A percentile compares a stretch with the other conserved stretches of the same genome.
These are phyloP conservation scores for Lipomyces yarrowii DNA, from an alignment of 1,139 yeast species.

Conservation along the genomic window DNA sequence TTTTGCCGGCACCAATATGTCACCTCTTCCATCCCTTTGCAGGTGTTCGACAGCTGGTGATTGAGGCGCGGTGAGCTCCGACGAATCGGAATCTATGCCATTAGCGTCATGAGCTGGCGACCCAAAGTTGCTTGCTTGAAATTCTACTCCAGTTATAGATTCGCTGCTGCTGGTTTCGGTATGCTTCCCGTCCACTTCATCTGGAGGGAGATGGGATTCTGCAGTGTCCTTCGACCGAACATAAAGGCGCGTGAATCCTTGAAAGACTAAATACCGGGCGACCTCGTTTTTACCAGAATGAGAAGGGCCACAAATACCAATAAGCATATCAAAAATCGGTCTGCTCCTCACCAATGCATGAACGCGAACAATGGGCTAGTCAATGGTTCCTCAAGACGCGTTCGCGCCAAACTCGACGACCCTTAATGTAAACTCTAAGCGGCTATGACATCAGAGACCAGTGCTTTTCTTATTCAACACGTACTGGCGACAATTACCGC, in stretches of 20 bases:
- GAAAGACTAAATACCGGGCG: constrained; percentile 57
- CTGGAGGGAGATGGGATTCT: constrained; percentile 15
- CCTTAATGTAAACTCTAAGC: background rate
- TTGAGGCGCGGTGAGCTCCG: background rate
- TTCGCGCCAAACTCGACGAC: background rate
- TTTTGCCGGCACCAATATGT: background rate
- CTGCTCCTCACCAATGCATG: background rate
- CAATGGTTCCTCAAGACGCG: background rate
- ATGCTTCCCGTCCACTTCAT: background rate
- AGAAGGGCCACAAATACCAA: constrained; percentile 74
- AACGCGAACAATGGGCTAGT: background rate
- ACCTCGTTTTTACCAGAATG: constrained; percentile 73
- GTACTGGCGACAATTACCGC: background rate
- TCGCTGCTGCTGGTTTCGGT: background rate
- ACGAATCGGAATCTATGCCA: background rate
- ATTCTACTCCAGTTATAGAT: background rate
- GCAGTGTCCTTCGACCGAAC: constrained; percentile 21
- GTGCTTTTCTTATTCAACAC: background rate
- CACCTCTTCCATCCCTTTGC: background rate
- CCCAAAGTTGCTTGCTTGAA: background rate
- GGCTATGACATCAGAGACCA: background rate
- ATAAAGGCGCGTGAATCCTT: constrained; percentile 54
- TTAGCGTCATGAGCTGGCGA: background rate
- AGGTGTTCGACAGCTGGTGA: background rate
- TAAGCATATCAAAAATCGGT: constrained; percentile 53